Evolutionary conservation across 2,329 filamentous ascomycete genomes (phyloP), one percentile per base, ranked within the genome.

Genomic region (Aspergillus fructus): DNA sequence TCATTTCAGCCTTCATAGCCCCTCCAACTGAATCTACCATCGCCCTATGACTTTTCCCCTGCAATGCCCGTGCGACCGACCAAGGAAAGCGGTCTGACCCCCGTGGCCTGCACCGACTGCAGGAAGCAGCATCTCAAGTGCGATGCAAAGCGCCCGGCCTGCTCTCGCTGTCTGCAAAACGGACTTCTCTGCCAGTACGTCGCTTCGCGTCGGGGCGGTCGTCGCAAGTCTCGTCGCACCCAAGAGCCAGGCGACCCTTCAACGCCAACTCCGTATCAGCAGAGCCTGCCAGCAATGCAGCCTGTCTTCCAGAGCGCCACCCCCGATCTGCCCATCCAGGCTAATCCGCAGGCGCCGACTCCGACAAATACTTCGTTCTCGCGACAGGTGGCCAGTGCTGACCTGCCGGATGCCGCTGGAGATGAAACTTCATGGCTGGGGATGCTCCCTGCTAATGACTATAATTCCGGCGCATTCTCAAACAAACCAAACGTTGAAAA

Each of bases 91-190:
- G 59, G 69, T 8, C 64, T 69, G 27, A 57, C 70, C 55, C 77
- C 52, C 63, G 78, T 64, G 66, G 81, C 65, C 59, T 84, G 62
- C 74, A 74, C 71, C 5, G 73, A 75, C 48, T 81, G 79, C 65
- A 69, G 79, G 19, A 76, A 75, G 54, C 75, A 89, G 65, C 89
- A 92, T 72, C 78, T 91, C 43, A 91, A 90, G 71, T 92, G 89
- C 70, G 87, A 91, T 66, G 88, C 87, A 15, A 74, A 78, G 40
- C 84, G 75, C 37, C 89, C 89, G 9, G 64, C 71, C 9, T 92
- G 89, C 72, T 81, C 83, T 37, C 84, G 89, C 49, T 92, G 89
- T 71, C 72, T 76, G 24, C 74, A 78, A 42, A 81, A 82, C 57
- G 81, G 81, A 50, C 76, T 80, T 15, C 79, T 85, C 49, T 92